phyloP scores from a whole-genome alignment of 2,329 filamentous ascomycete genomes.

The Apiospora pterosperma region DNA sequence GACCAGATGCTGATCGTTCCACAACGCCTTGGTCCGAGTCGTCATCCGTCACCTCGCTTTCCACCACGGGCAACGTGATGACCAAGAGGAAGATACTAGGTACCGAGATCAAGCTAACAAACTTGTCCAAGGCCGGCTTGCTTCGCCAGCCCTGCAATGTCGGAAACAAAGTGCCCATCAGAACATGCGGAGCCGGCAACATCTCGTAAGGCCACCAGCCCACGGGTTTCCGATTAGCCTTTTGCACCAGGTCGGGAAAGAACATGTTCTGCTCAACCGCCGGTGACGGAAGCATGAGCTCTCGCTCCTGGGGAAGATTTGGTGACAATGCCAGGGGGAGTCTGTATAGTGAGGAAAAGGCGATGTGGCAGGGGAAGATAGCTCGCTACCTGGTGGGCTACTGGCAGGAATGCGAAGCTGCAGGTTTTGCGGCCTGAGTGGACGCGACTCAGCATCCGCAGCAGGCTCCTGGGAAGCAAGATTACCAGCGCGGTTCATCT shows the following conservation, averaged over 20 bases:
- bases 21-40: constrained; percentile 33
- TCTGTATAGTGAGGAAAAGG: constrained; percentile 71
- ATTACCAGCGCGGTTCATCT: constrained; percentile 11
- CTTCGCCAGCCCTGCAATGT: constrained; percentile 78
- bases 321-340: constrained; percentile 45
- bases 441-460: background rate
- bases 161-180: constrained; percentile 78
- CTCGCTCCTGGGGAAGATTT: constrained; percentile 44
- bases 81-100: constrained; percentile 88
- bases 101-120: constrained; percentile 78
- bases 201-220: constrained; percentile 79
- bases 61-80: constrained; percentile 87
- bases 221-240: constrained; percentile 44
- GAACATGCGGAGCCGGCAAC: constrained; percentile 67
- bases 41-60: constrained; percentile 58
- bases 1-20: constrained; percentile 25
- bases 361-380: constrained; percentile 46
- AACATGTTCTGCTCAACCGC: constrained; percentile 40
- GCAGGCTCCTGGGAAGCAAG: constrained; percentile 13
- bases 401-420: constrained; percentile 43
- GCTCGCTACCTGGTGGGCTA: constrained; percentile 38
- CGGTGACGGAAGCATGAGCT: constrained; percentile 48
- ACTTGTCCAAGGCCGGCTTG: constrained; percentile 81
- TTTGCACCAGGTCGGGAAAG: constrained; percentile 40
- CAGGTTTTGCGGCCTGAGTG: constrained; percentile 21